Conservation (phyloP, 192 early-diverging fungal species). For the Entomortierella chlamydospora region DNA sequence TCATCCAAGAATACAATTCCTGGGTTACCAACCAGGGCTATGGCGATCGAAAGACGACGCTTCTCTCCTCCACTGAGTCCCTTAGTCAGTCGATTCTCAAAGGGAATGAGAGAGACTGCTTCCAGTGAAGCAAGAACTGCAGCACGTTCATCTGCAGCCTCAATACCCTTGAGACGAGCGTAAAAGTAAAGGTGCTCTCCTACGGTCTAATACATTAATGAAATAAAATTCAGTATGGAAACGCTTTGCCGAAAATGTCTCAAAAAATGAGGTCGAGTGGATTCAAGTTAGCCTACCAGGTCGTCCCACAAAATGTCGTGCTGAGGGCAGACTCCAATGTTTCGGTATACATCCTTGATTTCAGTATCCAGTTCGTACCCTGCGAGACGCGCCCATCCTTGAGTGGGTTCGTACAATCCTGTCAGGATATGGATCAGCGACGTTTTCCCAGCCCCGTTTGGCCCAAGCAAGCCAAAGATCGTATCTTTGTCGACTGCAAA, state of each 20-base stretch:
- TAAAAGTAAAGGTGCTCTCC: conserved; percentile 81
- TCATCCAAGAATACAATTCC: conserved; percentile 83
- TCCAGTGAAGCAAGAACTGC: conserved; percentile 59
- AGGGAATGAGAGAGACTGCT: conserved; percentile 65
- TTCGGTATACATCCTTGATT: conserved; percentile 64
- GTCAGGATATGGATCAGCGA: conserved; percentile 80
- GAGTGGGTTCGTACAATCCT: conserved; percentile 68
- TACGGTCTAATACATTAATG: conserved; percentile 56
- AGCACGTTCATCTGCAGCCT: conserved; percentile 53
- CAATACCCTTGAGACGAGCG: conserved; percentile 75
- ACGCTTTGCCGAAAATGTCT: too few relatives aligned
- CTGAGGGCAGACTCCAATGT: conserved; percentile 82
- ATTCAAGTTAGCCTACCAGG: conserved; percentile 37
- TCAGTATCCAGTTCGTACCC: conserved; percentile 67
- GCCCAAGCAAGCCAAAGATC: conserved; percentile 77
- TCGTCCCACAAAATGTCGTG: conserved; percentile 82
- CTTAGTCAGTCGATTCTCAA: conserved; percentile 67
- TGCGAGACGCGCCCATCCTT: conserved; percentile 67
- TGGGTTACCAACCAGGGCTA: conserved; percentile 77
- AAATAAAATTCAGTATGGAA: not conserved
- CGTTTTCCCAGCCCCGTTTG: conserved; percentile 80
- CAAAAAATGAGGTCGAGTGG: too few relatives aligned
- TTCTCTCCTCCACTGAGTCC: conserved; percentile 83
- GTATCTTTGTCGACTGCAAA: conserved; percentile 69
- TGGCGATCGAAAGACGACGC: conserved; percentile 78